Conservation (phyloP, 2,329 filamentous ascomycete genomes). For the Aschersonia sp. region DNA sequence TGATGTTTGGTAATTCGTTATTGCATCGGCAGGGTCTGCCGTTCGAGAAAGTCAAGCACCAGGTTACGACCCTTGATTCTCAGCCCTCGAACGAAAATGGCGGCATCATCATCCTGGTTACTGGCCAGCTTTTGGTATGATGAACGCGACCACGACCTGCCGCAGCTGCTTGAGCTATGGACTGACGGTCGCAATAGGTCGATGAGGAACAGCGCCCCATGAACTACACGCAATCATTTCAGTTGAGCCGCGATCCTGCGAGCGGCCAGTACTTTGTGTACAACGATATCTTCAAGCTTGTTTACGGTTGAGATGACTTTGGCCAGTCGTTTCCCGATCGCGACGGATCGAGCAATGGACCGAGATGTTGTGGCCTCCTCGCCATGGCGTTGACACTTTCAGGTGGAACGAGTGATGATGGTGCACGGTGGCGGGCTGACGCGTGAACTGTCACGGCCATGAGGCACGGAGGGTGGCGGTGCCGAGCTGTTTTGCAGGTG, state of each 20-base stretch:
- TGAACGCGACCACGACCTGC: not conserved
- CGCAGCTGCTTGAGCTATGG: not conserved
- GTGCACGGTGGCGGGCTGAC: not conserved
- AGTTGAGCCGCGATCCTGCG: conserved; percentile 54
- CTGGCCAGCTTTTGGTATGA: conserved; percentile 68
- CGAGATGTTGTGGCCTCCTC: not conserved
- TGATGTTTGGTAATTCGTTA: not conserved
- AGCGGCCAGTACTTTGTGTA: conserved; percentile 65
- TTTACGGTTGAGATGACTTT: conserved; percentile 40
- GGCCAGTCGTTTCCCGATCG: not conserved
- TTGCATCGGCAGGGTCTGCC: conserved; percentile 46
- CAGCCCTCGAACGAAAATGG: conserved; percentile 56
- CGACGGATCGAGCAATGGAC: not conserved
- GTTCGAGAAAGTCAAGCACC: conserved; percentile 70
- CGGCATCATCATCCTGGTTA: conserved; percentile 75
- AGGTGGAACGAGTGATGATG: not conserved
- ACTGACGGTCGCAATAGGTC: conserved; percentile 36
- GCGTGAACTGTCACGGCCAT: no score
- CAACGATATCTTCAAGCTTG: conserved; percentile 91
- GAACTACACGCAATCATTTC: conserved; percentile 84
- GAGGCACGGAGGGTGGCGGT: no score
- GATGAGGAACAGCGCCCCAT: conserved; percentile 77
- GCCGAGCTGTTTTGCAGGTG: no score
- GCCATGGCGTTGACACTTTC: no score
- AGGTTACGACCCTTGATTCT: conserved; percentile 63